phyloP scores from a whole-genome alignment of 352 stramenopile species.

The Globisporangium emineosum region DNA sequence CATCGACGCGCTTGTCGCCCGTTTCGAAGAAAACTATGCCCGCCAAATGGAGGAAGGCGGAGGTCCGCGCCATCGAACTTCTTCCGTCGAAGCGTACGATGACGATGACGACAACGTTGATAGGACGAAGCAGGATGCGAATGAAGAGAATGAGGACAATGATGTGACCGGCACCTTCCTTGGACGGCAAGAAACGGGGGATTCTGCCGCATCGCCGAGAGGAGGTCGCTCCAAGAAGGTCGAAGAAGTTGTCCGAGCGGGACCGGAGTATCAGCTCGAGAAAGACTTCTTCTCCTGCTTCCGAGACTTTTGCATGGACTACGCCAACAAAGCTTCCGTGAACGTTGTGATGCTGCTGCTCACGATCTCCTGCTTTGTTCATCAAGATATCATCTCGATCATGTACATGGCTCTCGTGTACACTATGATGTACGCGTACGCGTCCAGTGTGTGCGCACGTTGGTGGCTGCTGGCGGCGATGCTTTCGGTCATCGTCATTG shows the following conservation, averaged over 20 bases:
- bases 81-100: conserved; percentile 51
- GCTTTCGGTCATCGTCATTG: conserved; percentile 65
- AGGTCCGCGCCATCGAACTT: conserved; percentile 35
- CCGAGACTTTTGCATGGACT: conserved; percentile 60
- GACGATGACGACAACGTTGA: conserved; percentile 50
- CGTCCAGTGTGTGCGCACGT: conserved; percentile 45
- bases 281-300: conserved; percentile 67
- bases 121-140: conserved; percentile 31
- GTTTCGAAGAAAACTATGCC: conserved; percentile 51
- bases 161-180: conserved; percentile 10
- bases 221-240: not conserved
- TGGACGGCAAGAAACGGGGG: not conserved
- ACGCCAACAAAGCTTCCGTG: conserved; percentile 72
- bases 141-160: conserved; percentile 26
- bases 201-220: not conserved
- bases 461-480: conserved; percentile 57
- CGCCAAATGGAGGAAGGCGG: conserved; percentile 36
- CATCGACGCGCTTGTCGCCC: conserved; percentile 32
- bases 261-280: conserved; percentile 18
- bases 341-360: conserved; percentile 77
- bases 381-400: conserved; percentile 73
- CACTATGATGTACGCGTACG: conserved; percentile 68
- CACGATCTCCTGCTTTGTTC: conserved; percentile 76
- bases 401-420: conserved; percentile 81
- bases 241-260: not conserved